Evolutionary conservation across 768 basidiomycete genomes (phyloP), one percentile per base, ranked within the genome.

Genomic region (Austroboletus eburneus): DNA sequence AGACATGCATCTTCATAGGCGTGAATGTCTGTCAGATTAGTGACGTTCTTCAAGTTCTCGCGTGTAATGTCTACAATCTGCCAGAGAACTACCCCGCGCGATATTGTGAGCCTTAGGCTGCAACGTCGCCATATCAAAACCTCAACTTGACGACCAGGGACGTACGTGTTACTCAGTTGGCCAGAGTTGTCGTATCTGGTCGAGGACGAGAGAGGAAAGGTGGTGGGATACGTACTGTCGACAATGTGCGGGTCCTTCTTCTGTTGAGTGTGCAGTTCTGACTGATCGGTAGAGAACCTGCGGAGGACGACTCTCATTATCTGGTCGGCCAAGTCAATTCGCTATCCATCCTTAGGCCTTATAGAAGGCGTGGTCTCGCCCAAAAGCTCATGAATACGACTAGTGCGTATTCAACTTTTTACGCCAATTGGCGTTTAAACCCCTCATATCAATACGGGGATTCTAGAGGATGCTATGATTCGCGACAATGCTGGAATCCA

Each of bases 181-280:
- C 78, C 78, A 9, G 70, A 76, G 32, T 57, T 79, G 20, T 77
- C 75, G 6, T 80, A 73, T 56, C 74, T 80, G 6, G 78, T 77
- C 1, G 76, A 76, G 39, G 72, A 77, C 39, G 67, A 70, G 27
- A 61, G 58, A 20, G 76, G 78, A 1, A 69, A 72, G 20, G 68
- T 80, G 18, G 77, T 80, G 1, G 78, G 78, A 9, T 80, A 79
- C 55, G 77, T 79, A 14, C 55, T 80, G n/a, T 74, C 74, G 0
- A 77, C 78, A 39, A 76, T 80, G 78, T 79, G 42, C 14, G 27
- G 74, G 58, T 22, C 33, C 18, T n/a, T n/a, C 39, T 29, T 17
- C 22, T 13, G 17, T 42, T 25, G 27, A 18, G 16, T 9, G 35
- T 12, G 22, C 23, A 18, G 24, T 16, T 48, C 51, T 58, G n/a